These are phyloP conservation scores for Fraxinus sp. DNA, from an alignment of 305 asterid genomes.

Conservation along the genomic window DNA sequence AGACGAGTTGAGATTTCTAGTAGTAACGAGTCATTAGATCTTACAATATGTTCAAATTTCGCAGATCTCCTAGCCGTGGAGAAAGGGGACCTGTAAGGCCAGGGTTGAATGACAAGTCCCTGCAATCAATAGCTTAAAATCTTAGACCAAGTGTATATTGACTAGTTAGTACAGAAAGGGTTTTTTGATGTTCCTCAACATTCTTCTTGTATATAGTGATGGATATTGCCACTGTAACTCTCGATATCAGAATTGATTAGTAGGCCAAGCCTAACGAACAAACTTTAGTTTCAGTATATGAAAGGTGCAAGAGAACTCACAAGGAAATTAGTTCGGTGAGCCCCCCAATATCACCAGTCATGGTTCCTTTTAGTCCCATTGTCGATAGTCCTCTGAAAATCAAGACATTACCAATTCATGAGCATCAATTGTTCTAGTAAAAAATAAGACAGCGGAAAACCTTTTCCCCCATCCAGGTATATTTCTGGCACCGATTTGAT, in stretches of 20 bases:
- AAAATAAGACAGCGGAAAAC: not conserved
- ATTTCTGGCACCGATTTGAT: not conserved
- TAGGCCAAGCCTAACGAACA: not conserved
- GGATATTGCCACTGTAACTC: not conserved
- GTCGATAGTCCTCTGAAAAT: slow-evolving; percentile 76
- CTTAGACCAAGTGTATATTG: slow-evolving; percentile 1
- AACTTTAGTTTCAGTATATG: not conserved
- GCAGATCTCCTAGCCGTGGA: slow-evolving; percentile 76
- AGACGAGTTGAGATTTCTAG: not conserved
- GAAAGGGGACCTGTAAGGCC: slow-evolving; percentile 78
- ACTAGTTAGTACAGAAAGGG: not conserved
- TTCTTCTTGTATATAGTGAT: not conserved
- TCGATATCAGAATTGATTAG: not conserved
- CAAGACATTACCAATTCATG: not conserved
- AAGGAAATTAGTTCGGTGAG: slow-evolving; percentile 73
- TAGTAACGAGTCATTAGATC: slow-evolving; percentile 22
- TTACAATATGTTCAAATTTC: slow-evolving; percentile 71
- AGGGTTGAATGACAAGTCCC: slow-evolving; percentile 85
- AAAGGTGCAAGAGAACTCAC: slow-evolving; percentile 48
- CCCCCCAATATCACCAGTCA: slow-evolving; percentile 86
- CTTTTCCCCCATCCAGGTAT: not conserved
- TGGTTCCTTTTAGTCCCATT: slow-evolving; percentile 72
- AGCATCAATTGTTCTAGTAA: not conserved
- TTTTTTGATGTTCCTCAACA: not conserved
- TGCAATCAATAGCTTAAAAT: slow-evolving; percentile 32